Evolutionary conservation across 2,329 filamentous ascomycete species (phyloP).

Genomic region (Penicillium corylophilum): DNA sequence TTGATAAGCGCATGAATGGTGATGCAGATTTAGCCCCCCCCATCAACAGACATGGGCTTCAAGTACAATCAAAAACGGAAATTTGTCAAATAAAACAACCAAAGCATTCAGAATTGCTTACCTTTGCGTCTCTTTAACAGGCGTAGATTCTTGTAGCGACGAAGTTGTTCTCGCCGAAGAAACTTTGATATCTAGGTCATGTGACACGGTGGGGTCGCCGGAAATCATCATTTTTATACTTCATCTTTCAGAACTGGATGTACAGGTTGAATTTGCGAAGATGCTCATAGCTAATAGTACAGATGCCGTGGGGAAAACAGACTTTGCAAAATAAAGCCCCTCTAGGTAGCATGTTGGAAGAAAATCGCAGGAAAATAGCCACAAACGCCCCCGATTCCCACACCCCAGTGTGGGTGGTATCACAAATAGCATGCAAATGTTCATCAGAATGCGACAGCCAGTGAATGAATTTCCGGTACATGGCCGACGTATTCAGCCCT

Average conservation of each 20-base stretch:
- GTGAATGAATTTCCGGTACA: not conserved
- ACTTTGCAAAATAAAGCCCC: constrained; percentile 1
- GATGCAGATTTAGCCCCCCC: constrained; percentile 1
- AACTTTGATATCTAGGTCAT: constrained; percentile 26
- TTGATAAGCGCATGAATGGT: constrained; percentile 16
- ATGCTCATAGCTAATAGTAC: constrained; percentile 13
- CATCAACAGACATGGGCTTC: not conserved
- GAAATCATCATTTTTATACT: not conserved
- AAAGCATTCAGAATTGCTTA: constrained; percentile 3
- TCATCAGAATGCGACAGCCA: not conserved
- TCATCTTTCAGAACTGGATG: not conserved
- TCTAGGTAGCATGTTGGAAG: constrained; percentile 14
- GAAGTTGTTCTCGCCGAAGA: constrained; percentile 20
- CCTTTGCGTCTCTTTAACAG: constrained; percentile 14
- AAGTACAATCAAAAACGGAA: not conserved
- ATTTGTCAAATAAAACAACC: not conserved
- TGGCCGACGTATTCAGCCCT: not conserved
- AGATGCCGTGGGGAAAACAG: constrained; percentile 7
- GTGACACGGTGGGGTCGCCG: constrained; percentile 20
- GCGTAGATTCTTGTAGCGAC: constrained; percentile 10
- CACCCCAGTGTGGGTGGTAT: constrained; percentile 16
- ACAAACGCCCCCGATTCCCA: constrained; percentile 22
- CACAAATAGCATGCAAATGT: not conserved
- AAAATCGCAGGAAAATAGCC: constrained; percentile 12
- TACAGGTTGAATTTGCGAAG: not conserved